Conservation (phyloP, 1,139 yeast genomes). For the Geotrichum bryndzae region DNA sequence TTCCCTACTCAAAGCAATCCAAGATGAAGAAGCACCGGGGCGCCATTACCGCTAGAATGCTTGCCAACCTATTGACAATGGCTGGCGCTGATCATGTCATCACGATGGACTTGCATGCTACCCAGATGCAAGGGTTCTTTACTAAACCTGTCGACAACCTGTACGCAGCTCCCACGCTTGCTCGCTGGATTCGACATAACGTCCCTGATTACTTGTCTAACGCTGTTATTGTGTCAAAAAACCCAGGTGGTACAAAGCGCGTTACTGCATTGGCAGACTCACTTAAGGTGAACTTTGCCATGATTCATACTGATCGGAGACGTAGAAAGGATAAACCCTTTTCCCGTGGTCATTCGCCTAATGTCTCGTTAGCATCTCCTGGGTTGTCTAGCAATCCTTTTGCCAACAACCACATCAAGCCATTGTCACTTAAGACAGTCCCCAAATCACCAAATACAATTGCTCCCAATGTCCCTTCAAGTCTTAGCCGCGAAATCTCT, state of each 20-base stretch:
- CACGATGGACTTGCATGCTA: constrained; percentile 96
- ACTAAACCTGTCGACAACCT: constrained; percentile 94
- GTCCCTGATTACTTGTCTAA: constrained; percentile 76
- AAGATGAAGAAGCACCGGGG: constrained; percentile 99
- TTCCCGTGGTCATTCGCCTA: neutral
- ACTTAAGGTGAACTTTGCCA: constrained; percentile 90
- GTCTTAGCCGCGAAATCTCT: constrained; percentile 11
- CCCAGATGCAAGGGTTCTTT: constrained; percentile 99
- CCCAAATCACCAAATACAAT: neutral
- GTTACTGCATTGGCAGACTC: constrained; percentile 97
- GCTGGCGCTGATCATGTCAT: constrained; percentile 99
- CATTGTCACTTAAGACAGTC: neutral
- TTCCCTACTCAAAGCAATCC: constrained; percentile 94
- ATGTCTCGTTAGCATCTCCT: neutral
- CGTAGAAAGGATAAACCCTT: constrained; percentile 52
- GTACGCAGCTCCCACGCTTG: constrained; percentile 94
- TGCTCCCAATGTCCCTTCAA: constrained; percentile 11
- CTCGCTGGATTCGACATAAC: constrained; percentile 91
- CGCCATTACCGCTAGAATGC: constrained; percentile 98
- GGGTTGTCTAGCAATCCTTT: neutral
- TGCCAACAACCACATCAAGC: neutral
- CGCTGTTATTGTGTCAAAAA: constrained; percentile 87
- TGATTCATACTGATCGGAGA: constrained; percentile 97
- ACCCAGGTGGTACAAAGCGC: constrained; percentile 97
- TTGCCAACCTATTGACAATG: constrained; percentile 89